phyloP scores from a whole-genome alignment of 192 early-diverging fungal genomes.

The Coemansia sp. region DNA sequence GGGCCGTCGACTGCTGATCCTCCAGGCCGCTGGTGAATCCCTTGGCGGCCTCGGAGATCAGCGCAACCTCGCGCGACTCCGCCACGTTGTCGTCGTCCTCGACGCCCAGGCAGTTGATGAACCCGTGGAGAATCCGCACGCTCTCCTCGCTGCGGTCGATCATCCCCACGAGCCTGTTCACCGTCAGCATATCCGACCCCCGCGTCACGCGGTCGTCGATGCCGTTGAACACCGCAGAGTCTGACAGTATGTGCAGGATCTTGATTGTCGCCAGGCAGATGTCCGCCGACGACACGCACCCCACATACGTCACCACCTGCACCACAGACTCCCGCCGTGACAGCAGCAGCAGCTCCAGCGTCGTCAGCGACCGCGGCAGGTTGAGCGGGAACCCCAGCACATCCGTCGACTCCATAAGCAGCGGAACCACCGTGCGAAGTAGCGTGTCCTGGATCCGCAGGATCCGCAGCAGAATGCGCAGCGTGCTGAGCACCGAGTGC shows the following conservation, averaged over 20 bases:
- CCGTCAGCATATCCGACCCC: conserved; percentile 48
- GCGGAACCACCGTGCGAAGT: conserved; percentile 62
- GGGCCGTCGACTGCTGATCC: conserved; percentile 22
- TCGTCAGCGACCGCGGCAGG: conserved; percentile 58
- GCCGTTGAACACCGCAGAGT: conserved; percentile 67
- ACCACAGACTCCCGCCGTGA: conserved; percentile 68
- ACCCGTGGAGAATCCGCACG: conserved; percentile 74
- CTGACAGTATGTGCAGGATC: conserved; percentile 70
- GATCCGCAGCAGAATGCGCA: conserved; percentile 66
- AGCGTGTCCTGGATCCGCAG: conserved; percentile 78
- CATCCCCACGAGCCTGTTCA: conserved; percentile 75
- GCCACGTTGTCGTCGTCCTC: conserved; percentile 53
- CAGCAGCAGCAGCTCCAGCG: conserved; percentile 80
- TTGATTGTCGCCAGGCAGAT: conserved; percentile 72
- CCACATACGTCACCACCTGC: conserved; percentile 70
- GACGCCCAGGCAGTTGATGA: conserved; percentile 71
- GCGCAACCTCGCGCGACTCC: conserved; percentile 45
- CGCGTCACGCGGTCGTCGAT: conserved; percentile 48
- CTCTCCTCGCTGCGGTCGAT: conserved; percentile 63
- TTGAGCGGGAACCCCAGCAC: conserved; percentile 53
- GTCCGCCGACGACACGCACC: conserved; percentile 63
- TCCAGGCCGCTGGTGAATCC: conserved; percentile 51
- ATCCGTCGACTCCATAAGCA: conserved; percentile 51
- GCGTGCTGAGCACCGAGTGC: conserved; percentile 34
- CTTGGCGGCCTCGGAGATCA: conserved; percentile 32